phyloP scores from a whole-genome alignment of 176 grass and related monocot genomes.

The Oryza meyeriana region DNA sequence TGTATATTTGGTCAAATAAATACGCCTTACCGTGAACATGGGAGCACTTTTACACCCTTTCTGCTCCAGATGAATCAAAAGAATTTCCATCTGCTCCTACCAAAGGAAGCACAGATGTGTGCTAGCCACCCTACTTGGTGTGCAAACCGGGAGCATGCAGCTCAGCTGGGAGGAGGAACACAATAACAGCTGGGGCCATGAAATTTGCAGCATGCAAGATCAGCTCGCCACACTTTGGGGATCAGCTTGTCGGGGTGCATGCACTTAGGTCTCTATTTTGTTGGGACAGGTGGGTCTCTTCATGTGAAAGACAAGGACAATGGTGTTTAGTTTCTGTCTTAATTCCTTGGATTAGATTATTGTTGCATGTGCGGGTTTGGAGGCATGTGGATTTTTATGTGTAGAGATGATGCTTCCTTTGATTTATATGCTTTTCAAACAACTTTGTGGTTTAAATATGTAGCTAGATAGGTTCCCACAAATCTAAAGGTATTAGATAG shows the following conservation, averaged over 20 bases:
- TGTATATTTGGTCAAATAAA: background rate
- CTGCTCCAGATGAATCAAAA: background rate
- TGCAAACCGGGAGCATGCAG: background rate
- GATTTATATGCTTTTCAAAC: background rate
- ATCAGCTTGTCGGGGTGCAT: background rate
- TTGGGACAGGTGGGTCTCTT: conserved; percentile 28
- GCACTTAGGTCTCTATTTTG: conserved; percentile 24
- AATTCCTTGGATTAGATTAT: conserved; percentile 20
- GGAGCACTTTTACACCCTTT: background rate
- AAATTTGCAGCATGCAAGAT: conserved; percentile 16
- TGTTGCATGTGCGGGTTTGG: conserved; percentile 42
- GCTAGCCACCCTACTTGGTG: background rate
- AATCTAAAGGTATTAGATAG: background rate
- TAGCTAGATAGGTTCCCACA: background rate
- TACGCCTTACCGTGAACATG: background rate
- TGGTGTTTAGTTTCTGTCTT: background rate
- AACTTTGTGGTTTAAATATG: background rate
- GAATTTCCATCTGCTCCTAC: background rate
- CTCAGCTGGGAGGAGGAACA: background rate
- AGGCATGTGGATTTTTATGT: background rate
- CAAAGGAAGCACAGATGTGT: background rate
- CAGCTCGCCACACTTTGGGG: conserved; percentile 26
- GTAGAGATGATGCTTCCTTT: background rate
- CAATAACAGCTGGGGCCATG: background rate
- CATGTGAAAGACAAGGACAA: conserved; percentile 28